These are phyloP conservation scores for Colletotrichum abscissum DNA, from an alignment of 2,329 filamentous ascomycete species.

Conservation along the genomic window DNA sequence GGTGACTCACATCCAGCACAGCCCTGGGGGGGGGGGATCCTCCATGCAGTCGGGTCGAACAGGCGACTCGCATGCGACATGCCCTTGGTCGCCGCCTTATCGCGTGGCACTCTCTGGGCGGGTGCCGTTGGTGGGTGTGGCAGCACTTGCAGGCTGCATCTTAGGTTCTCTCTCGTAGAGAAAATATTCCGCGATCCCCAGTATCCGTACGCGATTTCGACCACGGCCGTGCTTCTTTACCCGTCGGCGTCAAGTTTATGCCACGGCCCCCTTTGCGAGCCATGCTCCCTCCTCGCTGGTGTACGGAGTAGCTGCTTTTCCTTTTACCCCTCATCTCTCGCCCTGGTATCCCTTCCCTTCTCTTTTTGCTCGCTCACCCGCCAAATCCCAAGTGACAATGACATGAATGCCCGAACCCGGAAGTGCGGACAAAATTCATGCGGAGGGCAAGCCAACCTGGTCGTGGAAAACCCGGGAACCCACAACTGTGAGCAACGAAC, in stretches of 20 bases:
- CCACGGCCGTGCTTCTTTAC: background rate
- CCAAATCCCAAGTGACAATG: background rate
- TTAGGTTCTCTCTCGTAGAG: background rate
- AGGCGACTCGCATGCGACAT: conserved; percentile 23
- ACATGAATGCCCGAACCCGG: background rate
- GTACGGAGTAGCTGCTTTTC: too few relatives aligned
- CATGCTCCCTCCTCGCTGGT: background rate
- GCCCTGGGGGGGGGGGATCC: conserved; percentile 14
- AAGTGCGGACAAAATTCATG: conserved; percentile 11
- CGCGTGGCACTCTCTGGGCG: conserved; percentile 32
- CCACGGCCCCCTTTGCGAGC: background rate
- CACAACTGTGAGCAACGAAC: background rate
- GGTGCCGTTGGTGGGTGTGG: background rate
- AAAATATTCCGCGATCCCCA: conserved; percentile 26
- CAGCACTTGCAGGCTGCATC: background rate
- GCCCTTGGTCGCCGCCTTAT: conserved; percentile 28
- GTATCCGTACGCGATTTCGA: conserved; percentile 10
- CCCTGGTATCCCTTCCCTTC: conserved; percentile 1
- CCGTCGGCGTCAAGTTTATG: background rate
- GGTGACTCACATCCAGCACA: conserved; percentile 35
- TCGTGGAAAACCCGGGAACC: background rate
- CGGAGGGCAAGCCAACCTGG: conserved; percentile 13
- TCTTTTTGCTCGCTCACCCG: background rate
- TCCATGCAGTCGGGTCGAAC: conserved; percentile 27
- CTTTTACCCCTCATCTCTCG: conserved; percentile 7